Evolutionary conservation across 2,329 filamentous ascomycete species (phyloP), one percentile per base, ranked within the genome.

Genomic region (Xylaria sp.): DNA sequence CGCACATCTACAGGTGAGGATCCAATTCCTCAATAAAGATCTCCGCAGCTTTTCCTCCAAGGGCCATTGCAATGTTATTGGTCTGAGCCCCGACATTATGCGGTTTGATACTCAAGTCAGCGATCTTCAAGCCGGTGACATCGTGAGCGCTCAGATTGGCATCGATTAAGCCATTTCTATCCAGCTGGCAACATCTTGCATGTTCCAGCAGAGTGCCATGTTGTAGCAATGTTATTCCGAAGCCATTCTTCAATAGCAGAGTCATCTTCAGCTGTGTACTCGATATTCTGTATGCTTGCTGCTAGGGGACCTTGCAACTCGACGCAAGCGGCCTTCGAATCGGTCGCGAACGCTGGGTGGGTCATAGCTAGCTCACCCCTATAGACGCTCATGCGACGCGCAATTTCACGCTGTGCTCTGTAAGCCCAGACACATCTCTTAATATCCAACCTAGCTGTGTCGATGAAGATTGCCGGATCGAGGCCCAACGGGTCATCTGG

Each of bases 31-130:
- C 28, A 31, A 61, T 57, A 8, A 61, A 40, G 2, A 59, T 58
- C 2, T 63, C 60, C 1, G 60, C 55, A 8, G 60, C 60, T n/a
- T 56, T 63, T 14, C 59, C 60, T 11, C 60, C 60, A 28, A 63
- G 55, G 4, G 25, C 49, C 50, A 63, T 50, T 2, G 60, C 55
- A 4, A 37, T 59, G 12, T 59, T 63, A 11, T 43, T 55, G 7
- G 60, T 53, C 28, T 63, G 21, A 8, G 49, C 55, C 2, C 28
- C 49, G 17, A 59, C 55, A 28, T 59, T 63, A 0, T 7, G 4
- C 1, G 60, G 60, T 6, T 42, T 7, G 19, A 63, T 55, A 37
- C 55, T 63, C 3, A 59, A 2, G n/a, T 63, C 60, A 2, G 60
- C 60, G 12, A 63, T 31, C n/a, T 59, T 63, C 23, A 63, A 43